phyloP scores from a whole-genome alignment of 352 stramenopile species.

The Pythium plurisporium region DNA sequence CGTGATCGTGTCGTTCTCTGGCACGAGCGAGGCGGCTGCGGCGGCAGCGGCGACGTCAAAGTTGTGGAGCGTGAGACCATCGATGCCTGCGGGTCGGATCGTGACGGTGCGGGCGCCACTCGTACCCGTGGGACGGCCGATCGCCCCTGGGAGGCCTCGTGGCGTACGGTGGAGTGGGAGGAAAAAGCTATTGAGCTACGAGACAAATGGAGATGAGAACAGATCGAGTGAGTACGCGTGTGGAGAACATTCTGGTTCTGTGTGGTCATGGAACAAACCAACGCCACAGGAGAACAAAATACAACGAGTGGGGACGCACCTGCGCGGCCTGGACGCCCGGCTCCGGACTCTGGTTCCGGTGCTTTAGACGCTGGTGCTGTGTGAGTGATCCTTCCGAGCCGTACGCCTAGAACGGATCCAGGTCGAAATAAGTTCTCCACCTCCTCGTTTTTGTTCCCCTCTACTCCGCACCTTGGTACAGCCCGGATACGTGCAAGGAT shows the following conservation, averaged over 20 bases:
- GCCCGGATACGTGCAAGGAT: conserved; percentile 48
- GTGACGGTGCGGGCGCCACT: conserved; percentile 30
- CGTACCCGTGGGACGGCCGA: conserved; percentile 1
- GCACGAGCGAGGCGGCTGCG: background rate
- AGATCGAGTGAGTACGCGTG: background rate
- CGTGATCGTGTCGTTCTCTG: conserved; percentile 16
- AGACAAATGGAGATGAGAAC: background rate
- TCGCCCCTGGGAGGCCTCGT: conserved; percentile 7
- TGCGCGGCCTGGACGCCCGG: conserved; percentile 20
- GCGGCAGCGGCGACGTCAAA: conserved; percentile 11
- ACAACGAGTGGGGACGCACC: background rate
- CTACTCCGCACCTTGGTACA: conserved; percentile 51
- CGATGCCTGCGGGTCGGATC: conserved; percentile 54
- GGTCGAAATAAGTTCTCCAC: background rate
- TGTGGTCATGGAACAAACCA: no score
- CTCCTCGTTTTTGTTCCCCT: background rate
- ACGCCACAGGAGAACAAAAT: background rate
- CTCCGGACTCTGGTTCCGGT: conserved; percentile 31
- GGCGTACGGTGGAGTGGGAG: conserved; percentile 41
- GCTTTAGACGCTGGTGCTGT: conserved; percentile 79
- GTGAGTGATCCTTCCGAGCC: conserved; percentile 75
- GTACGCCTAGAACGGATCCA: conserved; percentile 43
- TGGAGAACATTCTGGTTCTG: no score
- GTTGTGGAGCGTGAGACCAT: conserved; percentile 16
- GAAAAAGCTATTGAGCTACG: conserved; percentile 38